Conservation (phyloP, 371 early-diverging fungal species). For the Rhizopus stolonifer region DNA sequence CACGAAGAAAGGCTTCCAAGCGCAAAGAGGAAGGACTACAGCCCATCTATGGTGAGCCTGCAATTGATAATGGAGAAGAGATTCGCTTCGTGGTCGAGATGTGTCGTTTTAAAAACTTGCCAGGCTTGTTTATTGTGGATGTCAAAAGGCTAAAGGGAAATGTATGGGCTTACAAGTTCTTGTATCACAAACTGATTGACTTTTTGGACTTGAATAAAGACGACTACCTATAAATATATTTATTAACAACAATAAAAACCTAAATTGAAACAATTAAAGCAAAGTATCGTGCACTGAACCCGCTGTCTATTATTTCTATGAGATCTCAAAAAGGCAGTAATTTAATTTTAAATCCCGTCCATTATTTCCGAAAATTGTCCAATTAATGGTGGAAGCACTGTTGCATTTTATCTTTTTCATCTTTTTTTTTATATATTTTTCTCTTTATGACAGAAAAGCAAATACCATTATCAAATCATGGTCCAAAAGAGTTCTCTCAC, state of each 20-base stretch:
- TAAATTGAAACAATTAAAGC: too few relatives aligned
- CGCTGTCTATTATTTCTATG: too few relatives aligned
- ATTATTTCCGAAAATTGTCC: too few relatives aligned
- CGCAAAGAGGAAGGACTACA: slow-evolving; percentile 45
- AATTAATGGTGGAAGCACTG: too few relatives aligned
- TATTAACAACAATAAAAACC: too few relatives aligned
- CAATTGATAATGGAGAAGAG: slow-evolving; percentile 79
- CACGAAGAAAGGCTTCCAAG: slow-evolving; percentile 49
- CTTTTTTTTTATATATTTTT: background rate
- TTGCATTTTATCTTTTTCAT: background rate
- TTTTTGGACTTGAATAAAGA: slow-evolving; percentile 52
- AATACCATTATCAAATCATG: background rate
- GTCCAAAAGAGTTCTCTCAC: slow-evolving; percentile 6
- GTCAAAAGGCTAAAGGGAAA: slow-evolving; percentile 84
- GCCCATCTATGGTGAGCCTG: slow-evolving; percentile 86
- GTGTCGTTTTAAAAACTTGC: slow-evolving; percentile 83
- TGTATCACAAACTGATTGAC: slow-evolving; percentile 75
- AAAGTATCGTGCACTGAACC: too few relatives aligned
- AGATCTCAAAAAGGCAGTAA: too few relatives aligned
- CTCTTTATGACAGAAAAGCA: background rate
- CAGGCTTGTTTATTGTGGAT: slow-evolving; percentile 83
- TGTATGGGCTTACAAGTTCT: slow-evolving; percentile 87
- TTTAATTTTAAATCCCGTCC: too few relatives aligned
- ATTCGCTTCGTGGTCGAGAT: slow-evolving; percentile 82
- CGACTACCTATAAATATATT: slow-evolving; percentile 21